Base-by-base conservation (phyloP, 805 yeast genomes). In the Ogataea wickerhamii region DNA sequence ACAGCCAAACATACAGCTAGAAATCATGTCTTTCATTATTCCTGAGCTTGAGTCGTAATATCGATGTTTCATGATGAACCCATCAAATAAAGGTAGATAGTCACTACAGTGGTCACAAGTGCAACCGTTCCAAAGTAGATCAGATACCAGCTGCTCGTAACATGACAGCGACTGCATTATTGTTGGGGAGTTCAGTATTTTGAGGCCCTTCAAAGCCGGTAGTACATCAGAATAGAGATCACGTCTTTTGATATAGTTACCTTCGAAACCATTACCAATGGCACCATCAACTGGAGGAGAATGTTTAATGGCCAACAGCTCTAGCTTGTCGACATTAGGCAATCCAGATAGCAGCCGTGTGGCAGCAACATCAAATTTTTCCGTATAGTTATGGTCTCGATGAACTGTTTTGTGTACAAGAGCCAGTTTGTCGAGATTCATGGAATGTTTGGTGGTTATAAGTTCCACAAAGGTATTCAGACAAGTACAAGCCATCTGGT, bases 101-200 rank as follows among this genome's bases (percentile, higher is more conserved):
- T 62, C 61, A 4, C 40, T 38, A 50, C 94, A 84, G 45, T 69
- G 74, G 1, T 47, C 43, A 53, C 94, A 84, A 26, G 69, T 70
- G 56, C 91, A 83, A 0, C 91, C 91, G 53, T 82, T 83, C 89
- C 91, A 84, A 18, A 84, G 56, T 35, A 84, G 46, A 44, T 80
- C 83, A 32, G 86, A 82, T 53, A 79, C 77, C 5, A 80, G 55
- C 39, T 80, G 80, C 47, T 84, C 94, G 54, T 82, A 84, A 44
- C 86, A 75, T 0, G 87, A 66, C 16, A 80, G 61, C 0, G 79
- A 63, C 40, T 78, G 76, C 45, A 84, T 55, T 37, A 81, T 66
- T 4, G 77, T 76, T 2, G 89, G 87, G 0, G 79, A 67, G 4
- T 74, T 60, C 11, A 84, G 53, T 2, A 65, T 64, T 32, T 71